A percentile compares a stretch with the other conserved stretches of the same genome.
Evolutionary conservation across 768 basidiomycete genomes (phyloP).

Genomic region (Leccinum disarticulatum): DNA sequence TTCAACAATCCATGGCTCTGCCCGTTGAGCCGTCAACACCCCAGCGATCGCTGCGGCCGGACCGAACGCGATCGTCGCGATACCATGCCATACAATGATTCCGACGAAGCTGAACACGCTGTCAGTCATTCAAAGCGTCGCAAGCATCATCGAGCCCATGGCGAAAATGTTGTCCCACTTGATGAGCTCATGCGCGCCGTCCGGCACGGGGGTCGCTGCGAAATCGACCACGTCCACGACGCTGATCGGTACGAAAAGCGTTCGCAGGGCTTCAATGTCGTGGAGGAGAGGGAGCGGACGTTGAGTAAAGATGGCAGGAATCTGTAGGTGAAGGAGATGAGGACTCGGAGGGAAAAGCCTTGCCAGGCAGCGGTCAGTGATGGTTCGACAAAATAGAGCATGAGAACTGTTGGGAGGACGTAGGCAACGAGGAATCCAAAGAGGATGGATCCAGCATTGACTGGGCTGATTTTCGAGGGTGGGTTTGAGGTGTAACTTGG

Average conservation of each 20-base stretch:
- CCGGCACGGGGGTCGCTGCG: neutral
- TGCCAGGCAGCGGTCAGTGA: conserved; percentile 55
- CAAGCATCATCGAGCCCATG: conserved; percentile 40
- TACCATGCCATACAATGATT: conserved; percentile 43
- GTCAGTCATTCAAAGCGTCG: conserved; percentile 49
- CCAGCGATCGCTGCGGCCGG: conserved; percentile 52
- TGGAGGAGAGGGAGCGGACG: conserved; percentile 15
- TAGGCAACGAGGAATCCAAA: conserved; percentile 48
- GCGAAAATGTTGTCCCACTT: conserved; percentile 52
- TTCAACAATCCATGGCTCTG: neutral
- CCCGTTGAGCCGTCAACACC: conserved; percentile 32
- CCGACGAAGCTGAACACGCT: conserved; percentile 30
- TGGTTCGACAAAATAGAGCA: conserved; percentile 44
- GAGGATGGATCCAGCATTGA: conserved; percentile 51
- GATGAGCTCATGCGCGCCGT: conserved; percentile 38
- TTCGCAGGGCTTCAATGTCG: conserved; percentile 3
- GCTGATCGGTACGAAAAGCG: conserved; percentile 15
- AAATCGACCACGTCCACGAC: neutral
- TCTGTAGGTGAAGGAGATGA: conserved; percentile 41
- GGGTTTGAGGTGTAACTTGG: neutral
- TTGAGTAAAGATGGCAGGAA: conserved; percentile 29
- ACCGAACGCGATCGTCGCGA: conserved; percentile 43
- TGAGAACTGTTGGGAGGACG: conserved; percentile 44
- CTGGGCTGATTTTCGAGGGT: conserved; percentile 38
- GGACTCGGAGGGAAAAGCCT: conserved; percentile 46